A percentile compares a stretch with the other conserved stretches of the same genome.
phyloP scores from a whole-genome alignment of 345 rosid species.

The Murraya paniculata region DNA sequence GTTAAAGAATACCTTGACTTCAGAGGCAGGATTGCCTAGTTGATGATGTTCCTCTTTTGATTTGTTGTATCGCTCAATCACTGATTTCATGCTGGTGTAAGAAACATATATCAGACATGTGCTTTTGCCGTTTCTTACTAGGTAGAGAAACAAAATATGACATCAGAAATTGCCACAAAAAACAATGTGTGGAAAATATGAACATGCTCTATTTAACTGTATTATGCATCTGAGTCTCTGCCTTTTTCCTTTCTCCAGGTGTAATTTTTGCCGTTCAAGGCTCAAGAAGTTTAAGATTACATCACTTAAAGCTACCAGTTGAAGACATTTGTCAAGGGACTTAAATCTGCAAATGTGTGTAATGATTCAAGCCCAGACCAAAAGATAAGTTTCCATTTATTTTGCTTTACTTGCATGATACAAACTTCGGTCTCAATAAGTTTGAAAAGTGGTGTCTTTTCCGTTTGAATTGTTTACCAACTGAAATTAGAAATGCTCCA shows the following conservation, averaged over 20 bases:
- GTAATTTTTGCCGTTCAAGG: neutral
- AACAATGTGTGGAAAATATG: neutral
- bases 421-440: neutral
- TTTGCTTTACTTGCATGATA: neutral
- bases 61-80: slow-evolving; percentile 44
- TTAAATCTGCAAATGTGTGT: neutral
- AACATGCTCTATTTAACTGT: neutral
- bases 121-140: neutral
- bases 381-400: slow-evolving; percentile 14
- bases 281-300: neutral
- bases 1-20: slow-evolving; percentile 42
- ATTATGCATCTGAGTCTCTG: neutral
- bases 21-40: slow-evolving; percentile 36
- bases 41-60: slow-evolving; percentile 46
- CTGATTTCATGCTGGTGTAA: slow-evolving; percentile 51
- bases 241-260: neutral
- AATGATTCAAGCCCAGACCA: neutral
- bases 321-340: neutral
- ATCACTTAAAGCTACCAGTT: neutral
- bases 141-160: neutral
- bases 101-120: slow-evolving; percentile 20
- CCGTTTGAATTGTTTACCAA: neutral
- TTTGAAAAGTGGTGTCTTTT: neutral
- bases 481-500: neutral
- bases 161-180: neutral